Base-by-base conservation (phyloP, 495 filamentous ascomycete species). In the Echria macrotheca region DNA sequence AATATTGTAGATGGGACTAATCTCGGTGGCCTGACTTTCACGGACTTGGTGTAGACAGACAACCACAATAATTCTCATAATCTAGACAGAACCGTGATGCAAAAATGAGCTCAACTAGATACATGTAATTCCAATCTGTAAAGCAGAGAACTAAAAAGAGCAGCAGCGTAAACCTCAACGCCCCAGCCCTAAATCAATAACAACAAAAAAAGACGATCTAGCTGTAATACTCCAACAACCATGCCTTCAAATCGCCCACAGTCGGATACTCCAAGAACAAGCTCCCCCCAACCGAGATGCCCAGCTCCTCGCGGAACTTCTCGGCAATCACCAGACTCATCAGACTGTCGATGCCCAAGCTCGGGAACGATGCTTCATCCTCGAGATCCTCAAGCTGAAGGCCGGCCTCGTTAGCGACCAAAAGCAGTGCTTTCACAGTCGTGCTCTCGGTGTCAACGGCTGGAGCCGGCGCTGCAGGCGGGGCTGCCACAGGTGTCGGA, bases 271-370 rank as follows among this genome's bases (percentile, higher is more conserved):
- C 72, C 5, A 73, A 28, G 48, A 77, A 74, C 1, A 76, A 32
- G 25, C 52, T 58, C 7, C 59, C 54, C 9, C 46, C 42, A 5
- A 80, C 53, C 0, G 60, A 57, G 5, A 78, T 25, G 2, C 53
- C 59, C n/a, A 80, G 65, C 40, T 72, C 66, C 39, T 75, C 74
- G 1, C 66, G 59, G 36, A 74, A 58, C 12, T 59, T 52, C 7
- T 64, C 57, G 3, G 56, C 49, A 14, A 78, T 68, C 18, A 66
- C 65, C 17, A 81, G 54, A 2, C 64, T 60, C 41, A 75, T 55
- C 14, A 81, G 67, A 2, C 69, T 74, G 50, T 81, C 76, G 5
- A 79, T 51, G 2, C 76, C 76, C 23, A 74, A 47, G 45, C 72
- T 71, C 10, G 67, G 52, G 32, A 76, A 68, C 19, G 43, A 54